These are phyloP conservation scores for Malus hybrid DNA, from an alignment of 331 rosid species.

Conservation along the genomic window DNA sequence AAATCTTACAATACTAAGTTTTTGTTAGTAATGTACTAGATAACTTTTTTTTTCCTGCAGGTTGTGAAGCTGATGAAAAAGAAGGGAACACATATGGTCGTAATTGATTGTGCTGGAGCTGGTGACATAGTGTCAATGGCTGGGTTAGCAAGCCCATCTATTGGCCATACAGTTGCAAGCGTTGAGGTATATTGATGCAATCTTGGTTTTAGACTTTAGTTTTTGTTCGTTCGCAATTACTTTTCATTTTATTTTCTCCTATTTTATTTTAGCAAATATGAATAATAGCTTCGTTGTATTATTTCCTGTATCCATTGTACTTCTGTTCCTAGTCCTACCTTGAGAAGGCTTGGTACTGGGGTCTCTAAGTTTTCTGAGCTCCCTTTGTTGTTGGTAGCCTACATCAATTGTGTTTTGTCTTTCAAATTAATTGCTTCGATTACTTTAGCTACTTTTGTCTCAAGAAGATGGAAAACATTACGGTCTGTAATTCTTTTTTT, in stretches of 20 bases:
- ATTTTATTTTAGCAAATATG: not conserved
- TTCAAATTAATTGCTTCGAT: not conserved
- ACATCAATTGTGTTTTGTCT: not conserved
- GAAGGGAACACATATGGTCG: constrained; percentile 73
- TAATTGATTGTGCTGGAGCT: constrained; percentile 83
- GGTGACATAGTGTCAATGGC: constrained; percentile 95
- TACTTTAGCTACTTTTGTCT: not conserved
- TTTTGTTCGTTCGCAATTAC: too few relatives aligned
- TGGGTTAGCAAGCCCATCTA: constrained; percentile 74
- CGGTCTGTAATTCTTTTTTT: not conserved
- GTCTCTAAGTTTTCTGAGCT: not conserved
- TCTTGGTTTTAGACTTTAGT: not conserved
- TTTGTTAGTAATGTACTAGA: not conserved
- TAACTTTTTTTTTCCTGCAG: constrained; percentile 27
- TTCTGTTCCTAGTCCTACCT: not conserved
- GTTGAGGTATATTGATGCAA: constrained; percentile 44
- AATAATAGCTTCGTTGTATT: not conserved
- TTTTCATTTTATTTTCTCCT: not conserved
- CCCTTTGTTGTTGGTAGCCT: not conserved
- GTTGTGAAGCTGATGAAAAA: constrained; percentile 86
- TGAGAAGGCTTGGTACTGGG: not conserved
- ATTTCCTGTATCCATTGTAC: not conserved
- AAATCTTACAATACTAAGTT: not conserved
- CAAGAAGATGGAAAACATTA: not conserved
- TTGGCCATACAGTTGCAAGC: constrained; percentile 84